These are phyloP conservation scores for Globisporangium recalcitrans DNA, from an alignment of 352 stramenopile genomes.

Conservation along the genomic window DNA sequence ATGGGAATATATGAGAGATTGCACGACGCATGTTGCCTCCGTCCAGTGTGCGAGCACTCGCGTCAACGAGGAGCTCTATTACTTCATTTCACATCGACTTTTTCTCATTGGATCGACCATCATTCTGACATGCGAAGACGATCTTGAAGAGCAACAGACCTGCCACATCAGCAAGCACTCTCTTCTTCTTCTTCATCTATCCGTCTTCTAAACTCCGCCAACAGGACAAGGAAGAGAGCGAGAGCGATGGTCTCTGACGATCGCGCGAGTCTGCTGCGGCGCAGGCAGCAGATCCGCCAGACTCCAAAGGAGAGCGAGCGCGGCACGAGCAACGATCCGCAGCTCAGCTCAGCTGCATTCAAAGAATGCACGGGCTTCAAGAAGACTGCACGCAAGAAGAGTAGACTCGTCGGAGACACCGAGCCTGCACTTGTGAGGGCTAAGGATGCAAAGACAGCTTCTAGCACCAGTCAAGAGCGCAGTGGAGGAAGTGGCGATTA, in stretches of 20 bases:
- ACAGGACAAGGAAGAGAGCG: too few relatives aligned
- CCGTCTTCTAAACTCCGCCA: too few relatives aligned
- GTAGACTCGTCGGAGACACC: not conserved
- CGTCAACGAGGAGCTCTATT: too few relatives aligned
- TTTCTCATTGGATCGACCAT: too few relatives aligned
- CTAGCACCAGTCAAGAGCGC: not conserved
- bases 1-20: too few relatives aligned
- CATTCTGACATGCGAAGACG: too few relatives aligned
- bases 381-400: constrained; percentile 15
- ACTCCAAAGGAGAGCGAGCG: constrained; percentile 15
- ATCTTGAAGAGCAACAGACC: too few relatives aligned
- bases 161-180: too few relatives aligned
- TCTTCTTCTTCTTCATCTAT: too few relatives aligned
- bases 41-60: too few relatives aligned
- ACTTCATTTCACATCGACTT: too few relatives aligned
- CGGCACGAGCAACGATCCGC: constrained; percentile 13
- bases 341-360: not conserved
- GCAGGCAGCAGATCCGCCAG: constrained; percentile 32
- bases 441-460: not conserved
- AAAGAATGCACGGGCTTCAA: not conserved
- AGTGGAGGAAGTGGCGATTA: not conserved
- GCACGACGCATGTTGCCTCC: too few relatives aligned
- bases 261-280: constrained; percentile 27
- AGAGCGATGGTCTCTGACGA: constrained; percentile 17
- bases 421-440: not conserved